Evolutionary conservation across 495 filamentous ascomycete species (phyloP).

Genomic region (Lasiosphaeria hispida): DNA sequence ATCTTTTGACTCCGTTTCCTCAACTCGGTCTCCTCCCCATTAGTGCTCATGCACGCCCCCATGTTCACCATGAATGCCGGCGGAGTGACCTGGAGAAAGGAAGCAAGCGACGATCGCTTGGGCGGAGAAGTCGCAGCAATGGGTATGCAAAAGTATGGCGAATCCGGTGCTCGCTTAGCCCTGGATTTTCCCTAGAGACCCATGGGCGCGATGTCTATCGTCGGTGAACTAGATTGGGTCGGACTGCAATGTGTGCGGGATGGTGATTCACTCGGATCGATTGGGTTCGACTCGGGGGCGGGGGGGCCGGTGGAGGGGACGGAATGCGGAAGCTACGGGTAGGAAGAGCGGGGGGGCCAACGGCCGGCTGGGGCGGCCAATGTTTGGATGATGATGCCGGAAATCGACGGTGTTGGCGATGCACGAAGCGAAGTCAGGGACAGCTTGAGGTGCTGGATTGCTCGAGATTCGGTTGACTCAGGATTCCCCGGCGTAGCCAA

Average conservation of each 20-base stretch:
- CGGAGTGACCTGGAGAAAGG: conserved; percentile 12
- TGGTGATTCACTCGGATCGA: background rate
- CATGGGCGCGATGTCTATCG: conserved; percentile 17
- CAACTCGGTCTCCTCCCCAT: conserved; percentile 78
- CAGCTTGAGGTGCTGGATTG: no score
- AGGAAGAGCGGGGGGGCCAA: background rate
- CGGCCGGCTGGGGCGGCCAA: background rate
- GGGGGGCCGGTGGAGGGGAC: background rate
- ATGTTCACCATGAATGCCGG: conserved; percentile 55
- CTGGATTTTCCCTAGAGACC: conserved; percentile 25
- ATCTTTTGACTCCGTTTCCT: conserved; percentile 93
- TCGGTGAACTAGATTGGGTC: background rate
- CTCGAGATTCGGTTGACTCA: no score
- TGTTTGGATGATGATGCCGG: no score
- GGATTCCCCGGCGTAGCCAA: no score
- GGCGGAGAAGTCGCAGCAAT: background rate
- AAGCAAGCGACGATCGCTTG: conserved; percentile 9
- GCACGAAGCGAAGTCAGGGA: no score
- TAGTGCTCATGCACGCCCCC: conserved; percentile 86
- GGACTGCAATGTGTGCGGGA: background rate
- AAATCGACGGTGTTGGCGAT: no score
- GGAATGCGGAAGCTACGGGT: background rate
- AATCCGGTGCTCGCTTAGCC: conserved; percentile 19
- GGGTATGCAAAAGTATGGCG: conserved; percentile 1
- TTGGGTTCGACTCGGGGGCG: background rate